Evolutionary conservation across 2,329 filamentous ascomycete species (phyloP), one percentile per base, ranked within the genome.

Genomic region (Fusarium bactridioides): DNA sequence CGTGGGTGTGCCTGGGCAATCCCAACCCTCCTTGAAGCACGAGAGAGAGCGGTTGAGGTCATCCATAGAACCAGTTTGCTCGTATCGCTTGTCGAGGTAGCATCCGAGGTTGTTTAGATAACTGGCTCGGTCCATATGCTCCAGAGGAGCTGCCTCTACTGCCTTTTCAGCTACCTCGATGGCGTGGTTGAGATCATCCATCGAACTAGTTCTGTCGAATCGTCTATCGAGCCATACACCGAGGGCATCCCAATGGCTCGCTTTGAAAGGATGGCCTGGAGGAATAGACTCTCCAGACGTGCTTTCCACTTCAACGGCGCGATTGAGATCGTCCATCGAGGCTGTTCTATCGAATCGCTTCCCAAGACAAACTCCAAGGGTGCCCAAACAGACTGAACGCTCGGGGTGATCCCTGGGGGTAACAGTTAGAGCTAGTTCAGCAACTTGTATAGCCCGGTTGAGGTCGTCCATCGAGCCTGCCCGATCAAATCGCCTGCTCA

Each of bases 41-140:
- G 23, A 44, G 2, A 44, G 23, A 5, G 23, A 23, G 23, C 23
- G 43, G 10, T 23, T 18, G 7, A 44, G 23, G 9, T 44, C 43
- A 27, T 19, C 4, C 7, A 0, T 1, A 0, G 43, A 44, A 19
- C 23, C 23, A 8, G 16, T 27, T 25, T 2, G 23, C 5, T 12
- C 18, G 23, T 25, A 44, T 25, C 23, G 23, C 43, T 44, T 44
- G 23, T 23, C 15, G 3, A 44, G 43, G 2, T 25, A 27, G n/a
- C 16, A 27, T 25, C 43, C 43, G n/a, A 44, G 23, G 2, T 44
- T 44, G 1, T 23, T 25, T 6, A 25, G 23, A 8, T 23, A 44
- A 4, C 23, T 27, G 7, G 43, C 23, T 12, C 43, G 16, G 18
- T 44, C 23, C 16, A 25, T 12, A 5, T 25, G 43, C 6, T 27